Evolutionary conservation across 2,329 filamentous ascomycete genomes (phyloP).

Genomic region (Tolypocladium nubicola): DNA sequence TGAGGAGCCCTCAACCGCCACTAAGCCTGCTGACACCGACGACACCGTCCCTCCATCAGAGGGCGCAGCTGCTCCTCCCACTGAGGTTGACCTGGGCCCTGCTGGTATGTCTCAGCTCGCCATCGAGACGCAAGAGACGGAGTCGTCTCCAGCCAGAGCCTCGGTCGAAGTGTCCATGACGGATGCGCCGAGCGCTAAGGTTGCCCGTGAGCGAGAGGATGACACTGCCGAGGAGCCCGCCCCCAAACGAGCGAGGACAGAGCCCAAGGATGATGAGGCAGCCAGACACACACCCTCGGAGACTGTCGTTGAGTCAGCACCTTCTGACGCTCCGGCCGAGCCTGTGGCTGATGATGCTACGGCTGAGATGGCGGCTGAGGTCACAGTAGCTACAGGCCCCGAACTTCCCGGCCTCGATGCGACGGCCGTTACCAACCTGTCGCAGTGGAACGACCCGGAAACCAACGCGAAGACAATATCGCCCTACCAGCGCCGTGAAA

Average conservation of each 20-base stretch:
- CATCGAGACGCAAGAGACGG: constrained; percentile 23
- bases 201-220: constrained; percentile 67
- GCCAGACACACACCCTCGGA: constrained; percentile 9
- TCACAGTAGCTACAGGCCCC: constrained; percentile 1
- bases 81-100: constrained; percentile 24
- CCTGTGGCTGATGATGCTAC: constrained; percentile 9
- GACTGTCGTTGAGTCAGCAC: neutral
- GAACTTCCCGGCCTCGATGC: constrained; percentile 6
- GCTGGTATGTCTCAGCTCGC: constrained; percentile 27
- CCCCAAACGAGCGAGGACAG: constrained; percentile 73
- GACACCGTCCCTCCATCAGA: constrained; percentile 5
- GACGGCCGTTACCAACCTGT: constrained; percentile 16
- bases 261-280: constrained; percentile 34
- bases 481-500: constrained; percentile 46
- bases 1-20: constrained; percentile 9
- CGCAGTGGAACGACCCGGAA: constrained; percentile 29
- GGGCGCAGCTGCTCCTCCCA: constrained; percentile 11
- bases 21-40: constrained; percentile 6
- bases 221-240: constrained; percentile 56
- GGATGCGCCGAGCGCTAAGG: constrained; percentile 48
- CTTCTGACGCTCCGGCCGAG: neutral
- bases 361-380: constrained; percentile 1
- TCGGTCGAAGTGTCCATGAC: constrained; percentile 38
- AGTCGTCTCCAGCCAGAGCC: constrained; percentile 14
- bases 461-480: constrained; percentile 43